Evolutionary conservation across 2,329 filamentous ascomycete genomes (phyloP).

Genomic region (Cladosporium sp.): DNA sequence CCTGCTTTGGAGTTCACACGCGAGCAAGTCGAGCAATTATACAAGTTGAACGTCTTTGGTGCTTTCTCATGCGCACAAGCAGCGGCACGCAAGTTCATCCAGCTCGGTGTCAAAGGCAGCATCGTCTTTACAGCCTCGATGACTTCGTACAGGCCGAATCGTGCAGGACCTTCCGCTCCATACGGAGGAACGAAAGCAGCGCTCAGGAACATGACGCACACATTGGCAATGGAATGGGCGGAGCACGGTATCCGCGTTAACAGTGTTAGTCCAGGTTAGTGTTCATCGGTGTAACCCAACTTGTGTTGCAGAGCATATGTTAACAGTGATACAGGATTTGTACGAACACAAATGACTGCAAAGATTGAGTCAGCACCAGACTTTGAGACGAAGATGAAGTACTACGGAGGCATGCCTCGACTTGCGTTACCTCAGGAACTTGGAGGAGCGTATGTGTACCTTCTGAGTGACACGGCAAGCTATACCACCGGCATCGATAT

Average conservation of each 20-base stretch:
- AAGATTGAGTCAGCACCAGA: constrained; percentile 9
- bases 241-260: constrained; percentile 25
- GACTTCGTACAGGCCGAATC: constrained; percentile 31
- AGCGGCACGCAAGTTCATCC: constrained; percentile 31
- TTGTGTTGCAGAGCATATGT: too few relatives aligned
- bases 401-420: constrained; percentile 52
- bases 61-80: constrained; percentile 34
- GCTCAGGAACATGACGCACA: constrained; percentile 23
- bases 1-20: constrained; percentile 27
- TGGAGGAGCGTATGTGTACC: constrained; percentile 46
- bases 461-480: constrained; percentile 38
- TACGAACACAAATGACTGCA: constrained; percentile 18
- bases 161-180: constrained; percentile 29
- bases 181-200: constrained; percentile 27
- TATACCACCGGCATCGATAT: constrained; percentile 40
- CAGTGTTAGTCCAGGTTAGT: constrained; percentile 21
- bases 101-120: constrained; percentile 32
- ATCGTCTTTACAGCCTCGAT: constrained; percentile 36
- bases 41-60: constrained; percentile 36
- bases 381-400: constrained; percentile 23
- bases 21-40: constrained; percentile 29
- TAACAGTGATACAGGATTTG: constrained; percentile 14
- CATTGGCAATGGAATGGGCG: constrained; percentile 34
- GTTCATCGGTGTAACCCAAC: too few relatives aligned
- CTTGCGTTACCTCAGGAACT: constrained; percentile 50